Percentiles rank a stretch among this genome's conserved stretches.
Evolutionary conservation across 805 yeast species (phyloP).

Genomic region (Wickerhamiella dianesei): DNA sequence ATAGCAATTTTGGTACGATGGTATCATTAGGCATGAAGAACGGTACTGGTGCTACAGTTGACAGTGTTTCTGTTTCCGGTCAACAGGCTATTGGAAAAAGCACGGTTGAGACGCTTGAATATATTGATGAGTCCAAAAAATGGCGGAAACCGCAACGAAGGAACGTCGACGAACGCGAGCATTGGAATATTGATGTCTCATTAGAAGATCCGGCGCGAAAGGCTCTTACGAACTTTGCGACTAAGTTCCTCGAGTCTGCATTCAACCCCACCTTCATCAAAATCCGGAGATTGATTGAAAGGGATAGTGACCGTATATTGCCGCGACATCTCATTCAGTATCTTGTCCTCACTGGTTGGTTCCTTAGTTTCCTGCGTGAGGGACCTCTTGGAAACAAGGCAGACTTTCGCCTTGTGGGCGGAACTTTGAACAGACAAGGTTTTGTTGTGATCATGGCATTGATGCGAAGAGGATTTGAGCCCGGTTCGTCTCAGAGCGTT

Average conservation of each 20-base stretch:
- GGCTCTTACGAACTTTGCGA: slow-evolving; percentile 33
- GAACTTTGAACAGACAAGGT: slow-evolving; percentile 45
- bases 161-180: slow-evolving; percentile 11
- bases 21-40: slow-evolving; percentile 55
- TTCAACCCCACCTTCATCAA: slow-evolving; percentile 52
- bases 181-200: slow-evolving; percentile 19
- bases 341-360: slow-evolving; percentile 59
- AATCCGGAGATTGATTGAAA: slow-evolving; percentile 35
- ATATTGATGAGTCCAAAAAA: slow-evolving; percentile 53
- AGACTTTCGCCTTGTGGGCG: slow-evolving; percentile 25
- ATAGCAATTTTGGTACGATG: slow-evolving; percentile 82
- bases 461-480: slow-evolving; percentile 26
- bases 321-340: slow-evolving; percentile 31
- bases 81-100: slow-evolving; percentile 44
- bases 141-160: slow-evolving; percentile 37
- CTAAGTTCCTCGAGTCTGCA: slow-evolving; percentile 56
- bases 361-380: slow-evolving; percentile 28
- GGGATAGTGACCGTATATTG: slow-evolving; percentile 27
- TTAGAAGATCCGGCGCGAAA: slow-evolving; percentile 20
- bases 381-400: slow-evolving; percentile 11
- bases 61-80: slow-evolving; percentile 49
- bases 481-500: slow-evolving; percentile 31
- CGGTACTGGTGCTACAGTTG: slow-evolving; percentile 28
- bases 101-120: slow-evolving; percentile 41
- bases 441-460: slow-evolving; percentile 39